Percentiles rank a stretch among this genome's conserved stretches.
phyloP scores from a whole-genome alignment of 345 rosid genomes.

The Arabidopsis suecica region DNA sequence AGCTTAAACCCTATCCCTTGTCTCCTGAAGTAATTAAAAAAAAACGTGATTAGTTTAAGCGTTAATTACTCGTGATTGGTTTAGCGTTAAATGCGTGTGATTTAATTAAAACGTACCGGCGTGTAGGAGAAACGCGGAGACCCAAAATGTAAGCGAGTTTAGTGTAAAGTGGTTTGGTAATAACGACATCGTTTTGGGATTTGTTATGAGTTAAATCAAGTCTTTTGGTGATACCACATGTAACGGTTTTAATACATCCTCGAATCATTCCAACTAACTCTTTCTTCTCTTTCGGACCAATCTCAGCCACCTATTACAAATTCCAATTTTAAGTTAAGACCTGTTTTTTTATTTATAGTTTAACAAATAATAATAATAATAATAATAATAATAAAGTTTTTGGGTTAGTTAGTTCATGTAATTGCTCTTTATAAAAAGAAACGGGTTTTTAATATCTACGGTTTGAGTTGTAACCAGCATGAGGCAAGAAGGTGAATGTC shows the following conservation, averaged over 20 bases:
- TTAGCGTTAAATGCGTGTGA: not conserved
- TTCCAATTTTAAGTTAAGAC: not conserved
- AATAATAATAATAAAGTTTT: not conserved
- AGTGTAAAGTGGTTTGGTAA: slow-evolving; percentile 51
- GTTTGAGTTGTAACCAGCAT: not conserved
- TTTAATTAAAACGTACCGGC: slow-evolving; percentile 52
- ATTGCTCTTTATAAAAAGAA: not conserved
- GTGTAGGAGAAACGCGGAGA: slow-evolving; percentile 87
- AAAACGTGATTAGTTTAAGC: slow-evolving; percentile 4
- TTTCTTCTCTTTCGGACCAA: slow-evolving; percentile 44
- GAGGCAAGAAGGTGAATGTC: not conserved
- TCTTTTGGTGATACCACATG: slow-evolving; percentile 67
- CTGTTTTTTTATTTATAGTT: too few species aligned
- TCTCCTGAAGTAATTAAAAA: slow-evolving; percentile 58
- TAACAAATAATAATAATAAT: too few species aligned
- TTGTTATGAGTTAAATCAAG: not conserved
- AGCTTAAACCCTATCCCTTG: slow-evolving; percentile 80
- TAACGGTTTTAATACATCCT: slow-evolving; percentile 92
- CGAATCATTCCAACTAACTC: slow-evolving; percentile 85
- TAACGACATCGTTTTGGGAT: slow-evolving; percentile 18
- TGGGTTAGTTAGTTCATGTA: not conserved
- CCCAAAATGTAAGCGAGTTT: slow-evolving; percentile 88
- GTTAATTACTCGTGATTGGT: slow-evolving; percentile 6
- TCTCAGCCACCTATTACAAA: slow-evolving; percentile 77
- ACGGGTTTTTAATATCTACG: not conserved